Conservation (phyloP, 2,329 filamentous ascomycete species). For the Penicillium sp. region DNA sequence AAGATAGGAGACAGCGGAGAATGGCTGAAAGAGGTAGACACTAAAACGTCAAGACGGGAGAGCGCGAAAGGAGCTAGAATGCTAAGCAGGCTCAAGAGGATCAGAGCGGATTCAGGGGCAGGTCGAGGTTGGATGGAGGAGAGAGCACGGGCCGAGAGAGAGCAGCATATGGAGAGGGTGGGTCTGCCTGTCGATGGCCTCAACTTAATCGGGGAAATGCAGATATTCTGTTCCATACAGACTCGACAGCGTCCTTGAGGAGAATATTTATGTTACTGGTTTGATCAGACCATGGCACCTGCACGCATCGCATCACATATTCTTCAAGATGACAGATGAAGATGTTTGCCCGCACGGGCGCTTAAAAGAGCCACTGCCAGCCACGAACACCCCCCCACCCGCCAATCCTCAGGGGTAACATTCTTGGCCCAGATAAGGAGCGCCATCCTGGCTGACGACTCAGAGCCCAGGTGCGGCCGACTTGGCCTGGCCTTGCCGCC, state of each 20-base stretch:
- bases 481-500: background rate
- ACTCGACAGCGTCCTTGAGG: background rate
- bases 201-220: background rate
- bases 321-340: background rate
- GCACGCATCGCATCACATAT: background rate
- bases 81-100: background rate
- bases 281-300: background rate
- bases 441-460: background rate
- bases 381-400: background rate
- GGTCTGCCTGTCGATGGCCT: background rate
- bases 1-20: background rate
- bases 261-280: background rate
- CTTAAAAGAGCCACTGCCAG: background rate
- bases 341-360: background rate
- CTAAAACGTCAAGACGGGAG: conserved; percentile 4
- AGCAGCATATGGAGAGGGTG: background rate
- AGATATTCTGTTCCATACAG: background rate
- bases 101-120: background rate
- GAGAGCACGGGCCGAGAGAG: background rate
- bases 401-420: conserved; percentile 13
- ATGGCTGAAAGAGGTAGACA: conserved; percentile 10
- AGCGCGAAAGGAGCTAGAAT: background rate
- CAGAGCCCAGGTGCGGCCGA: background rate
- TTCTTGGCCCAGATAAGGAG: background rate
- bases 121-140: background rate